A percentile compares a stretch with the other conserved stretches of the same genome.
These are phyloP conservation scores for Pichia sp. DNA, from an alignment of 1,139 yeast species.

Conservation along the genomic window DNA sequence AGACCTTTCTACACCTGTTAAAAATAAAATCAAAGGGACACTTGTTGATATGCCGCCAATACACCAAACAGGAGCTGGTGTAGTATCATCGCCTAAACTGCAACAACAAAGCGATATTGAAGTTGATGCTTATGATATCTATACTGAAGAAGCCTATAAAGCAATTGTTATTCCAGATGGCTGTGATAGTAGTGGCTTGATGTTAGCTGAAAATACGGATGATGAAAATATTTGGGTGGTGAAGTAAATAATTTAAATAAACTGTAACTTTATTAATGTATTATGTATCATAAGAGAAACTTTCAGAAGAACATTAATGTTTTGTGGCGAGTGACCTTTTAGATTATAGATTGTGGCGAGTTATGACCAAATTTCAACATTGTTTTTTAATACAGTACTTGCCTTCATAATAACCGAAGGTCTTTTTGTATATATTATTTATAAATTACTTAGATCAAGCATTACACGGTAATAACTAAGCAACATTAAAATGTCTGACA, in stretches of 20 bases:
- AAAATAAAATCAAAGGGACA: not conserved
- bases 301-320: too few species aligned
- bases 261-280: not conserved
- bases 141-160: not conserved
- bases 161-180: not conserved
- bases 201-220: conserved; percentile 10
- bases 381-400: not conserved
- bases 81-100: not conserved
- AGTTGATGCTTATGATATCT: not conserved
- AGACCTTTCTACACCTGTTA: not conserved
- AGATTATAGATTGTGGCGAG: too few species aligned
- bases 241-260: not conserved
- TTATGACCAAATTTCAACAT: not conserved
- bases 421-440: not conserved
- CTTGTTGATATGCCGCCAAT: not conserved
- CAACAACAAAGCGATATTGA: not conserved
- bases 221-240: conserved; percentile 7
- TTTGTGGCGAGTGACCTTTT: not conserved
- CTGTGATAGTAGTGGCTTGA: conserved; percentile 2
- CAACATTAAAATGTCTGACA: not conserved
- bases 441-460: not conserved
- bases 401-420: not conserved
- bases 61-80: not conserved
- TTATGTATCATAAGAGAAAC: too few species aligned
- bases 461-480: not conserved